A percentile compares a stretch with the other conserved stretches of the same genome.
Conservation (phyloP, 495 filamentous ascomycete species). For the Lentithecium fluviatile region DNA sequence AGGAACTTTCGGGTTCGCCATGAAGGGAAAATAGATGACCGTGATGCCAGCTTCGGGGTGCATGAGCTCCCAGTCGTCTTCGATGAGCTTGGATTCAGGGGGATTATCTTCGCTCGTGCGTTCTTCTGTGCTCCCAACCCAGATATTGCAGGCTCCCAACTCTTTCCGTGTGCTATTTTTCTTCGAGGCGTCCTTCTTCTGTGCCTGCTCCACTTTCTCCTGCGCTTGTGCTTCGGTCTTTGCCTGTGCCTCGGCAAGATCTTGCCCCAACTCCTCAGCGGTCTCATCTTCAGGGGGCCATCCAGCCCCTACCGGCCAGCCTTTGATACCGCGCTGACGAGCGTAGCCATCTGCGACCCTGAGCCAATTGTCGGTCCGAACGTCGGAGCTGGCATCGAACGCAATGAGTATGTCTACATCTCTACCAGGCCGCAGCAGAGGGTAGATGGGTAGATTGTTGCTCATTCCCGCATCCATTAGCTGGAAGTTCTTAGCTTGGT, state of each 20-base stretch:
- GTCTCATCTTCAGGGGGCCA: slow-evolving; percentile 69
- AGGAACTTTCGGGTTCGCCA: slow-evolving; percentile 74
- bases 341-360: slow-evolving; percentile 90
- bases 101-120: slow-evolving; percentile 59
- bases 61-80: slow-evolving; percentile 72
- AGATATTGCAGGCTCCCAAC: slow-evolving; percentile 88
- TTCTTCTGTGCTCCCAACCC: slow-evolving; percentile 83
- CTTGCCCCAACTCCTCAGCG: slow-evolving; percentile 54
- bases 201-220: slow-evolving; percentile 63
- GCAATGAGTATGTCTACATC: slow-evolving; percentile 89
- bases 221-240: slow-evolving; percentile 58
- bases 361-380: slow-evolving; percentile 89
- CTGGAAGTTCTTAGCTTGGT: slow-evolving; percentile 67
- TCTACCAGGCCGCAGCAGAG: slow-evolving; percentile 79
- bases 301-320: slow-evolving; percentile 88
- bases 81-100: slow-evolving; percentile 61
- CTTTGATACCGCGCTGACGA: slow-evolving; percentile 79
- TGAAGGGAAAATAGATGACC: slow-evolving; percentile 85
- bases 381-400: slow-evolving; percentile 82
- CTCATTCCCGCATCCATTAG: slow-evolving; percentile 97
- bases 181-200: slow-evolving; percentile 46
- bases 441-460: slow-evolving; percentile 95
- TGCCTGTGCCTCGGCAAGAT: slow-evolving; percentile 68
- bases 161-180: slow-evolving; percentile 29
- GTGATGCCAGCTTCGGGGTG: slow-evolving; percentile 78